Conservation (phyloP, 306 rosid species). For the Vigna trinervia region DNA sequence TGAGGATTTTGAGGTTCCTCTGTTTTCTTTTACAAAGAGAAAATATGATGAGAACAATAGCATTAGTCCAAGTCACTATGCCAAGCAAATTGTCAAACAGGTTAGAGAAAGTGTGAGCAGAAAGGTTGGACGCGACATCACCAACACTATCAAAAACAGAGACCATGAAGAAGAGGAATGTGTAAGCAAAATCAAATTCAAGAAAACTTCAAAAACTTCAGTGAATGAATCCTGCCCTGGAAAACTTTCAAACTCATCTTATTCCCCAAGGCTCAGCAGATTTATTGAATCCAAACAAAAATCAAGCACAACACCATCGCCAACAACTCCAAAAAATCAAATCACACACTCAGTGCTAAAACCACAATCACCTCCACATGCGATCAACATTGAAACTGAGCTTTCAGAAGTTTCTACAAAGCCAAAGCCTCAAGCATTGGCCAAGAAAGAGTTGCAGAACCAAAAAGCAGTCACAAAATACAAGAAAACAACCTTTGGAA, state of each 20-base stretch:
- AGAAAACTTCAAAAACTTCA: constrained; percentile 47
- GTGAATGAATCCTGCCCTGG: constrained; percentile 54
- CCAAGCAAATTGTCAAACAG: constrained; percentile 85
- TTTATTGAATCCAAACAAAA: constrained; percentile 55
- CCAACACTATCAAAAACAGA: constrained; percentile 66
- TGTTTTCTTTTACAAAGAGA: constrained; percentile 58
- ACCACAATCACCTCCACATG: constrained; percentile 10
- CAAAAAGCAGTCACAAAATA: constrained; percentile 43
- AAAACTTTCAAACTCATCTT: constrained; percentile 47
- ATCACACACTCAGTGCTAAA: too few species aligned
- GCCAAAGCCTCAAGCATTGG: constrained; percentile 48
- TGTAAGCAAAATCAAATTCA: constrained; percentile 52
- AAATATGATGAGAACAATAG: constrained; percentile 53
- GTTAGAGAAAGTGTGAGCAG: constrained; percentile 73
- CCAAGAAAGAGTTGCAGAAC: constrained; percentile 41
- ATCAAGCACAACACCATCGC: constrained; percentile 43
- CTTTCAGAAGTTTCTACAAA: constrained; percentile 46
- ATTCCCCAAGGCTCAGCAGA: constrained; percentile 62
- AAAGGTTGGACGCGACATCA: constrained; percentile 76
- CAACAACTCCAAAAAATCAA: too few species aligned
- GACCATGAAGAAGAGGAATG: constrained; percentile 51
- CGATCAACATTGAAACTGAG: constrained; percentile 43
- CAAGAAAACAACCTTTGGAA: constrained; percentile 41
- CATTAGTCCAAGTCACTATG: constrained; percentile 67
- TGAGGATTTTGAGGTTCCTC: constrained; percentile 61